Conservation (phyloP, 2,329 filamentous ascomycete genomes). For the Colletotrichum lupini region DNA sequence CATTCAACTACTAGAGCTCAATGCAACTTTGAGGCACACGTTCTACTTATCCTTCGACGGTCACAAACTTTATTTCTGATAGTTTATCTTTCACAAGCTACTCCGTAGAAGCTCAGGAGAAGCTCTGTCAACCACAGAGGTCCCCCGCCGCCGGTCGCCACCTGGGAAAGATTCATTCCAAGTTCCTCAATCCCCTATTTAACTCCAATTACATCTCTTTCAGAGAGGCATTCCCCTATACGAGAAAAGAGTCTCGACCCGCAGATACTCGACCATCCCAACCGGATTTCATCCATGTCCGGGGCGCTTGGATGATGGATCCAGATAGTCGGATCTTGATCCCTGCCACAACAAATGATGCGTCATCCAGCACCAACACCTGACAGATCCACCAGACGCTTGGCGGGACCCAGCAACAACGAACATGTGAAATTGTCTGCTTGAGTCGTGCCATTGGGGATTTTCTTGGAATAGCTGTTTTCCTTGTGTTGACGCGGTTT, state of each 20-base stretch:
- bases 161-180: too few relatives aligned
- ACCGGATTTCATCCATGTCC: not conserved
- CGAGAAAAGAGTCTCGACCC: not conserved
- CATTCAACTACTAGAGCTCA: not conserved
- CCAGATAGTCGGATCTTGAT: not conserved
- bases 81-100: not conserved
- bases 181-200: not conserved
- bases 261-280: not conserved
- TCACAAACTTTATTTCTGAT: not conserved
- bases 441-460: not conserved
- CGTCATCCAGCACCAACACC: not conserved
- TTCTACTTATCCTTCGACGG: not conserved
- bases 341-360: not conserved
- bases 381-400: not conserved
- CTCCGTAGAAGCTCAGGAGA: not conserved
- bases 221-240: not conserved
- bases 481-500: not conserved
- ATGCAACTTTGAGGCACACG: not conserved
- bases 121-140: not conserved
- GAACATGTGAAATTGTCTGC: not conserved
- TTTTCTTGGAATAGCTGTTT: not conserved
- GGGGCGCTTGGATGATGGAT: not conserved
- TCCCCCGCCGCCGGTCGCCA: not conserved
- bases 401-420: not conserved
- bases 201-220: not conserved